phyloP scores from a whole-genome alignment of 1,139 yeast species.

The Protomyces lactucae-debilis region DNA sequence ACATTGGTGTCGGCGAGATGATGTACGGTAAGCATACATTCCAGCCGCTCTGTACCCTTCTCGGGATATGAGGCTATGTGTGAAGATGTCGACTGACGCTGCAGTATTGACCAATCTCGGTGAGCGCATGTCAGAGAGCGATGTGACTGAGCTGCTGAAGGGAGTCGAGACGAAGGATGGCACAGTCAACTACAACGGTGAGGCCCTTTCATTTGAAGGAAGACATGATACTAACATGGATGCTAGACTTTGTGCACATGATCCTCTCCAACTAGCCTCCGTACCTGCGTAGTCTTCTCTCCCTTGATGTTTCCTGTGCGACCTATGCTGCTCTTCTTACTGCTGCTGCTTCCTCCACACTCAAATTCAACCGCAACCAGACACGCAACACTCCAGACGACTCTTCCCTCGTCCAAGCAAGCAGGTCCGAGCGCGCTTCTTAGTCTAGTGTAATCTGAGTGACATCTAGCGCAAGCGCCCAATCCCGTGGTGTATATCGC shows the following conservation, averaged over 20 bases:
- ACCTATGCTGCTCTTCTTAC: no score
- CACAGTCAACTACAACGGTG: constrained; percentile 79
- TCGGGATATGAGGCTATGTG: no score
- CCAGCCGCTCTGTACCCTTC: neutral
- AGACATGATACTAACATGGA: neutral
- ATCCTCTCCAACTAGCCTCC: constrained; percentile 69
- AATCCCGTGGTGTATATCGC: no score
- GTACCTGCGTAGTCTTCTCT: no score
- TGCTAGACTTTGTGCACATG: constrained; percentile 73
- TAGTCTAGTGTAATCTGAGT: no score
- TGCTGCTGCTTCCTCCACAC: no score
- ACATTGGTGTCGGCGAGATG: constrained; percentile 94
- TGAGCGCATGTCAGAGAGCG: constrained; percentile 81
- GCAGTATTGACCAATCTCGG: constrained; percentile 78
- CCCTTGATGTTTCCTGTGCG: no score
- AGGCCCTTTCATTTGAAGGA: neutral
- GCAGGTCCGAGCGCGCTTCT: no score
- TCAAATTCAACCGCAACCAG: no score
- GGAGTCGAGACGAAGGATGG: constrained; percentile 94
- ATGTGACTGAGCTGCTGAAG: constrained; percentile 91
- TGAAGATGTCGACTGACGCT: neutral
- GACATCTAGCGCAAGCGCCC: no score
- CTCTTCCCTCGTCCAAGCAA: no score
- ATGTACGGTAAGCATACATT: constrained; percentile 51
- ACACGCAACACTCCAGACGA: no score